Evolutionary conservation across 805 yeast species (phyloP).

Genomic region (Saturnispora besseyi): DNA sequence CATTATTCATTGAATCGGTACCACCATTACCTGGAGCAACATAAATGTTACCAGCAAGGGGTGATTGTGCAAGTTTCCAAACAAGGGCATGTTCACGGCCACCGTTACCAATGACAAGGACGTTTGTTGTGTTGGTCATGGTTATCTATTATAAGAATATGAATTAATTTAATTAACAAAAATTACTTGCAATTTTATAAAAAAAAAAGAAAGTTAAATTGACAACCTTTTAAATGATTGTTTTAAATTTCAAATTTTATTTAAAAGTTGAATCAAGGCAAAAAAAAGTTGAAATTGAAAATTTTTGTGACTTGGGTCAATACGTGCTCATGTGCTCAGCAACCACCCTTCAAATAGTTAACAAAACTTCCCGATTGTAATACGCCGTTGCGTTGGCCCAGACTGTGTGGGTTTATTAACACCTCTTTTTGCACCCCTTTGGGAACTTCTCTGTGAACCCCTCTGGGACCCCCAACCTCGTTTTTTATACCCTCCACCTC

Average conservation of each 20-base stretch:
- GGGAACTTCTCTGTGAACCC: not conserved
- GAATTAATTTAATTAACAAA: not conserved
- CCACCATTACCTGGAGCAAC: slow-evolving; percentile 99
- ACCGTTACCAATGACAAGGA: slow-evolving; percentile 91
- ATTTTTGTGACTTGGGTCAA: slow-evolving; percentile 1
- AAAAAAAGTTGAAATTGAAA: slow-evolving; percentile 1
- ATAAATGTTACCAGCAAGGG: slow-evolving; percentile 58
- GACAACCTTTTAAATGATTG: not conserved
- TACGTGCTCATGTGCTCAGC: slow-evolving; percentile 1
- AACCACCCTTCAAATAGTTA: not conserved
- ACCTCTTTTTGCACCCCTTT: not conserved
- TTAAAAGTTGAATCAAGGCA: not conserved
- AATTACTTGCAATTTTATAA: not conserved
- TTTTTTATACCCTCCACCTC: not conserved
- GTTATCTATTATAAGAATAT: not conserved
- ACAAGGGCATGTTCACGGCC: slow-evolving; percentile 98
- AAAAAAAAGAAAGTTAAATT: not conserved
- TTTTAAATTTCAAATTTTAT: not conserved
- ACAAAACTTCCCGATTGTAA: slow-evolving; percentile 3
- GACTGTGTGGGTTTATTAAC: not conserved
- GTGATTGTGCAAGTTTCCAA: slow-evolving; percentile 82
- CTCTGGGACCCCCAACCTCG: not conserved
- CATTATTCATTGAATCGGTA: slow-evolving; percentile 50
- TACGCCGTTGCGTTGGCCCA: not conserved
- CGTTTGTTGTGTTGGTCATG: slow-evolving; percentile 40